Evolutionary conservation across 2,329 filamentous ascomycete species (phyloP).

Genomic region (Grosmannia huntii): DNA sequence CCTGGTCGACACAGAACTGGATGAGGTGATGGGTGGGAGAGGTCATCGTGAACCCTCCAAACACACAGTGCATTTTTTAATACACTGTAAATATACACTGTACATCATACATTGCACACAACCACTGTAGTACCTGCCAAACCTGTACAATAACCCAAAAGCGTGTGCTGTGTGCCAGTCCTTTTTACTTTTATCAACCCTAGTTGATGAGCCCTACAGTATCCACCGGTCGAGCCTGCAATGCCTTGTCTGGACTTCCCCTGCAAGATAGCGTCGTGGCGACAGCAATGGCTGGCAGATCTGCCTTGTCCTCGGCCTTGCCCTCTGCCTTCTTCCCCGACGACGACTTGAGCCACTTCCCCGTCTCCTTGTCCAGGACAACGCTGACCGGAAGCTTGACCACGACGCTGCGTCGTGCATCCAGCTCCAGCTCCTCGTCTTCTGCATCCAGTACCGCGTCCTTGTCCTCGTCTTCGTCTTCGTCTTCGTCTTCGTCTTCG

Average conservation of each 20-base stretch:
- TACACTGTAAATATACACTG: no score
- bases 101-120: not conserved
- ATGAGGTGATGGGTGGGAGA: not conserved
- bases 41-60: no score
- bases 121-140: no score
- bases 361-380: conserved; percentile 22
- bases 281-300: conserved; percentile 30
- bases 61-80: no score
- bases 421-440: conserved; percentile 38
- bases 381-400: conserved; percentile 55
- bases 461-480: conserved; percentile 42
- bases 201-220: not conserved
- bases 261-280: conserved; percentile 31
- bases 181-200: not conserved
- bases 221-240: conserved; percentile 33
- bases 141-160: no score
- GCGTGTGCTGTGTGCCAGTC: not conserved
- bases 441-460: conserved; percentile 50
- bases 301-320: not conserved
- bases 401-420: conserved; percentile 48
- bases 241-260: conserved; percentile 28
- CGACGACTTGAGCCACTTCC: conserved; percentile 17
- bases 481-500: conserved; percentile 45
- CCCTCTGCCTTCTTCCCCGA: no score
- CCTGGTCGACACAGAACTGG: not conserved